These are phyloP conservation scores for Kokia cookei DNA, from an alignment of 441 rosid species.

Conservation along the genomic window DNA sequence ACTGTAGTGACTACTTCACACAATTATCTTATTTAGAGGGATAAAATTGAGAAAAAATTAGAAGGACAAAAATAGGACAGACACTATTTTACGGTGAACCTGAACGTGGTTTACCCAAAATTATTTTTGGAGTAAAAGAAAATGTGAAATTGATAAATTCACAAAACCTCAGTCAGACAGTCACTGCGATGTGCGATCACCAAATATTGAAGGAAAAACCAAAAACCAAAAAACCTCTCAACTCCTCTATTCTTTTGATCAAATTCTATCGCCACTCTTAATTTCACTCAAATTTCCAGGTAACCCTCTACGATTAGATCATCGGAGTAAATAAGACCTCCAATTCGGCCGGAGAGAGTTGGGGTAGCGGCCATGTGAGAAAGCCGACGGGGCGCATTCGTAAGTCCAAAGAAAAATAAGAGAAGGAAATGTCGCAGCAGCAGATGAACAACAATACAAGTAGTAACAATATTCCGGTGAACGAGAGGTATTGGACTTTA, in stretches of 20 bases:
- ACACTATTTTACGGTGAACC: too few relatives aligned
- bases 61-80: too few relatives aligned
- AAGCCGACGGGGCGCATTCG: not conserved
- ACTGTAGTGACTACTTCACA: too few relatives aligned
- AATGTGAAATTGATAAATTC: too few relatives aligned
- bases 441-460: slow-evolving; percentile 26
- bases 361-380: not conserved
- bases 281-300: not conserved
- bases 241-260: not conserved
- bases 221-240: not conserved
- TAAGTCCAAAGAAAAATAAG: not conserved
- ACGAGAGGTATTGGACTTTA: slow-evolving; percentile 88
- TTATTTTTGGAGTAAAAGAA: too few relatives aligned
- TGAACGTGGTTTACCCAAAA: too few relatives aligned
- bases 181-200: not conserved
- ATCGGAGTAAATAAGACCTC: not conserved
- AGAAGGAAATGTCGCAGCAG: slow-evolving; percentile 20
- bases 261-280: not conserved
- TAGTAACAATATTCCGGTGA: slow-evolving; percentile 51
- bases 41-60: too few relatives aligned
- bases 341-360: not conserved
- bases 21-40: too few relatives aligned
- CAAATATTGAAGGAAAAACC: not conserved
- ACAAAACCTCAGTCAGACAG: not conserved
- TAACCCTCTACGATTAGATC: not conserved